phyloP scores from a whole-genome alignment of 2,329 filamentous ascomycete genomes.

The Cladobotryum protrusum region DNA sequence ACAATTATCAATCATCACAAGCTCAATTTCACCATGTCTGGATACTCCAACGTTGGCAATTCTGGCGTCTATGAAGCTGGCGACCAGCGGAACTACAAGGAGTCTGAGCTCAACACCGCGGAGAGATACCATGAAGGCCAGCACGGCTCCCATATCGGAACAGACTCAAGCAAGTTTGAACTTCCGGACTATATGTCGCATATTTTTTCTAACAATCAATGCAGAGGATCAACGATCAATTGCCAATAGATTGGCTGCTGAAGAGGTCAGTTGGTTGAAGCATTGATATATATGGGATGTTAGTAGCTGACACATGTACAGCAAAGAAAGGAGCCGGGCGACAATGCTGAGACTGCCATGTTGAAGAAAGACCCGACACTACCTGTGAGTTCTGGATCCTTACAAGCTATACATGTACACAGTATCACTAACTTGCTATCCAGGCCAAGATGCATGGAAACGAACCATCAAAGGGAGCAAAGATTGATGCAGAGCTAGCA shows the following conservation, averaged over 20 bases:
- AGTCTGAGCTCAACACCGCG: conserved; percentile 43
- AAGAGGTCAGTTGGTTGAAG: conserved; percentile 44
- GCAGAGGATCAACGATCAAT: conserved; percentile 66
- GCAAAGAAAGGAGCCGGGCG: conserved; percentile 37
- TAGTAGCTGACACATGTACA: conserved; percentile 16
- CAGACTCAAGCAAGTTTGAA: conserved; percentile 62
- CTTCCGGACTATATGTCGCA: not conserved
- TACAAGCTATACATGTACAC: not conserved
- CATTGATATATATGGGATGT: not conserved
- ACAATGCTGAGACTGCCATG: conserved; percentile 35
- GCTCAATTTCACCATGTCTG: conserved; percentile 25
- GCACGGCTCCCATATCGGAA: conserved; percentile 58
- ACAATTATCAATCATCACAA: not conserved
- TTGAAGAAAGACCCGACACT: conserved; percentile 56
- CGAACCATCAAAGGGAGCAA: conserved; percentile 64
- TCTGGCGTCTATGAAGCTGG: conserved; percentile 64
- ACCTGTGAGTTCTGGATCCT: conserved; percentile 35
- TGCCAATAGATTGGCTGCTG: conserved; percentile 62
- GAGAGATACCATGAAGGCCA: conserved; percentile 67
- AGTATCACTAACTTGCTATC: conserved; percentile 4
- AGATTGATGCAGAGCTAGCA: conserved; percentile 62
- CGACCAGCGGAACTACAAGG: conserved; percentile 63
- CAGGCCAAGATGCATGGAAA: conserved; percentile 64
- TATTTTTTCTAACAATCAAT: conserved; percentile 15
- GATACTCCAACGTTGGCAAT: conserved; percentile 60